Evolutionary conservation across 768 basidiomycete genomes (phyloP).

Genomic region (Pluteus cervinus): DNA sequence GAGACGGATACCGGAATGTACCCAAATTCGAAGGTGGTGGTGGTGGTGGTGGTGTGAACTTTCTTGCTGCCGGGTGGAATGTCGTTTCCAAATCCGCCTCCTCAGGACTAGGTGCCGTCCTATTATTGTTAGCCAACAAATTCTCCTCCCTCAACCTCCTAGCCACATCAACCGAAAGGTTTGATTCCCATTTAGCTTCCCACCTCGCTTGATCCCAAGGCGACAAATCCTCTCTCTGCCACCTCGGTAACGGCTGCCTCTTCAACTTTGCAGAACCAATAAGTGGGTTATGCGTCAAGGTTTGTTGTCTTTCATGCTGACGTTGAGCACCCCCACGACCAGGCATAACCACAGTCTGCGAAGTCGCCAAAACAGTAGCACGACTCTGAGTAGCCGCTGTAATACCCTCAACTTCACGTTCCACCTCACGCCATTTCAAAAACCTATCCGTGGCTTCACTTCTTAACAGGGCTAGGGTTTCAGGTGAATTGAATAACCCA

Average conservation of each 20-base stretch:
- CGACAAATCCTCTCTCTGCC: slow-evolving; percentile 5
- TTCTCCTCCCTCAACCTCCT: slow-evolving; percentile 36
- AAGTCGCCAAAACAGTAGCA: no score
- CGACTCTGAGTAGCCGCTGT: slow-evolving; percentile 1
- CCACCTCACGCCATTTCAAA: slow-evolving; percentile 67
- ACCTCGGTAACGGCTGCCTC: slow-evolving; percentile 4
- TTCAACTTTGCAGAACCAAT: slow-evolving; percentile 3
- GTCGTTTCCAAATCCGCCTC: slow-evolving; percentile 4
- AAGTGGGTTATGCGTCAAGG: slow-evolving; percentile 2
- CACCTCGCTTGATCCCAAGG: slow-evolving; percentile 59
- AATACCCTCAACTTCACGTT: slow-evolving; percentile 45
- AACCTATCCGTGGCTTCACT: slow-evolving; percentile 65
- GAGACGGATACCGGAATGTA: no score
- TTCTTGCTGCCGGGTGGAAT: no score
- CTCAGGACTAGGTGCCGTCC: slow-evolving; percentile 1
- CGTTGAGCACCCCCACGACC: slow-evolving; percentile 3
- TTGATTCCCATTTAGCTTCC: slow-evolving; percentile 61
- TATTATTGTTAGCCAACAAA: slow-evolving; percentile 13
- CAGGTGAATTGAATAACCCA: slow-evolving; percentile 61
- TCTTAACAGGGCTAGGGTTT: slow-evolving; percentile 49
- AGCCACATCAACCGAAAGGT: slow-evolving; percentile 59
- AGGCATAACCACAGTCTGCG: no score
- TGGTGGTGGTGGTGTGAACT: no score
- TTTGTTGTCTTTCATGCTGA: background rate
- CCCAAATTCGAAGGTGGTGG: no score